Base-by-base conservation (phyloP, 2,329 filamentous ascomycete genomes). In the Sporothrix globosa region DNA sequence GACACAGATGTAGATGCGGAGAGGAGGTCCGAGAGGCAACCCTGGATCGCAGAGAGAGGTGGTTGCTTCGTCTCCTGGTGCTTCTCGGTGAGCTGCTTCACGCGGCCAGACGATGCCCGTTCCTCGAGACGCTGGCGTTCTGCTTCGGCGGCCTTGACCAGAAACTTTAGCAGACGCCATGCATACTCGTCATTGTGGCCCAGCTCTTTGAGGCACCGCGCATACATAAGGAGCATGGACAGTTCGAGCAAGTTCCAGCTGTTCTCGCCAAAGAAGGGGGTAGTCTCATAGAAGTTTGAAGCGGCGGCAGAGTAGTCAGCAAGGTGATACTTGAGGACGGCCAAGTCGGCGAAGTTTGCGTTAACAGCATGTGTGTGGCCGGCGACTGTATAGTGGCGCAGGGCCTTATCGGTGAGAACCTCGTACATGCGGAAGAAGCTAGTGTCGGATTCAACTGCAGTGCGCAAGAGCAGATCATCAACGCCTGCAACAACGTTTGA, bases 141-240 rank as follows among this genome's bases (percentile, higher is more conserved):
- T 0, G 84, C 83, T 0, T 81, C 81, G 4, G 87, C 89, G 0
- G 88, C 86, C 76, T 92, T 93, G 9, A 86, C 87, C 13, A 96
- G 81, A 1, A 97, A 82, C 75, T 91, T 91, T 17, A 97, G 83
- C 10, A 92, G 85, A 10, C 92, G 89, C 30, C 88, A 87, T 19
- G 94, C 88, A 76, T 93, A 96, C 73, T 97, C 92, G 68, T 95
- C 91, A 72, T 89, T 88, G 17, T 89, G 88, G 65, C 91, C 84
- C 39, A 97, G 85, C 75, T 92, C 86, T 74, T 91, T 90, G 39
- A 99, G 84, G 78, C 94, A 98, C 65, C 87, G 86, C 0, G 92
- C 88, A 77, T 97, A 96, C 85, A 97, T 91, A 73, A 92, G 87
- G 6, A 98, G 85, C 86, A 97, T 92, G 0, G 91, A 91, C 3